These are phyloP conservation scores for Loxodes magnus DNA, from an alignment of 73 alveolate species.

Conservation along the genomic window DNA sequence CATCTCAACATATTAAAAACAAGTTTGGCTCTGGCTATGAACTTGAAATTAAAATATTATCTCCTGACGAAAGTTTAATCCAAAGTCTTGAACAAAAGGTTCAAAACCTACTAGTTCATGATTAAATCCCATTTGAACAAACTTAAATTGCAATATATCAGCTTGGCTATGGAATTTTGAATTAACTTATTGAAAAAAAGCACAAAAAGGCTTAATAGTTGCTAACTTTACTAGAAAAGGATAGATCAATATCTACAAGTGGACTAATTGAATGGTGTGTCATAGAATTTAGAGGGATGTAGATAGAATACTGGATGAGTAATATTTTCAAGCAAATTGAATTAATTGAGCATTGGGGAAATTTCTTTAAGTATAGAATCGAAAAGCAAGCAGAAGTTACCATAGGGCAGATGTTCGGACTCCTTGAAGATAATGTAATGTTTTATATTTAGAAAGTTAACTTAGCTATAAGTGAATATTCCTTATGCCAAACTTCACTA, in stretches of 20 bases:
- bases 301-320: conserved; percentile 27
- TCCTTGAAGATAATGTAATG: conserved; percentile 43
- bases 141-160: no score
- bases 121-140: no score
- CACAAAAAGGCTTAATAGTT: no score
- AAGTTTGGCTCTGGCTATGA: conserved; percentile 82
- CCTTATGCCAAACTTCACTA: conserved; percentile 57
- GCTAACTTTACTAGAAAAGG: no score
- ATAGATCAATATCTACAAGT: no score
- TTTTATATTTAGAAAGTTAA: no score
- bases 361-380: conserved; percentile 50
- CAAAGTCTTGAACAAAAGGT: no score
- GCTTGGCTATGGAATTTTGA: no score
- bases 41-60: conserved; percentile 43
- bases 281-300: conserved; percentile 30
- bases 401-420: conserved; percentile 51
- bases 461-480: conserved; percentile 41
- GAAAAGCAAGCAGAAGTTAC: conserved; percentile 21
- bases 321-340: conserved; percentile 25
- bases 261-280: conserved; percentile 37
- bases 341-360: conserved; percentile 46
- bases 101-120: no score
- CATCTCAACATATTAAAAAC: conserved; percentile 62
- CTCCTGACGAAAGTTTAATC: no score
- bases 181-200: no score